Evolutionary conservation across 352 stramenopile species (phyloP).

Genomic region (Phytophthora sp.): DNA sequence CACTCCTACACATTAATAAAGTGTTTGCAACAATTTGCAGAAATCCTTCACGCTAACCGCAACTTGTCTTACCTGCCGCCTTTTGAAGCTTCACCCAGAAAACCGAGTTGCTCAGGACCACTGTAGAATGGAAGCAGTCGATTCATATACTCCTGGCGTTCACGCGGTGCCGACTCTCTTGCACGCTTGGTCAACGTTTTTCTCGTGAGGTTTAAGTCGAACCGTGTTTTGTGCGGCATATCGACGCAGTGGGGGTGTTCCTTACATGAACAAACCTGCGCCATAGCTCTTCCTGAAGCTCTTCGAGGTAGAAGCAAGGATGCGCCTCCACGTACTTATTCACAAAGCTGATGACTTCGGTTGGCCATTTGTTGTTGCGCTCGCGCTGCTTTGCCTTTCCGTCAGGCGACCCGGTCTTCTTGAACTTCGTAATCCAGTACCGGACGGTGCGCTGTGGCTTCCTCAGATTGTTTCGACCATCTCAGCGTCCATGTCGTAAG

Average conservation of each 20-base stretch:
- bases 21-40: no score
- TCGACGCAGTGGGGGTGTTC: slow-evolving; percentile 18
- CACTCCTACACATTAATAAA: no score
- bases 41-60: no score
- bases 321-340: slow-evolving; percentile 23
- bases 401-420: not conserved
- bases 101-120: no score
- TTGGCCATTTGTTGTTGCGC: slow-evolving; percentile 10
- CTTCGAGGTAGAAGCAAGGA: slow-evolving; percentile 40
- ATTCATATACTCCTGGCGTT: no score
- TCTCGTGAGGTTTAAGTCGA: slow-evolving; percentile 28
- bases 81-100: no score
- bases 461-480: slow-evolving; percentile 12
- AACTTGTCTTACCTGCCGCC: no score
- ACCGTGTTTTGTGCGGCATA: slow-evolving; percentile 30
- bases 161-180: slow-evolving; percentile 5
- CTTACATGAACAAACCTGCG: not conserved
- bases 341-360: slow-evolving; percentile 16
- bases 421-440: slow-evolving; percentile 14
- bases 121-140: no score
- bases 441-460: not conserved
- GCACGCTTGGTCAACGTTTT: slow-evolving; percentile 19
- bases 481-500: slow-evolving; percentile 22
- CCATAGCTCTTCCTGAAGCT: slow-evolving; percentile 21
- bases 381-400: not conserved